phyloP scores from a whole-genome alignment of 208 protist genomes.

The Chromosphaera perkinsii region DNA sequence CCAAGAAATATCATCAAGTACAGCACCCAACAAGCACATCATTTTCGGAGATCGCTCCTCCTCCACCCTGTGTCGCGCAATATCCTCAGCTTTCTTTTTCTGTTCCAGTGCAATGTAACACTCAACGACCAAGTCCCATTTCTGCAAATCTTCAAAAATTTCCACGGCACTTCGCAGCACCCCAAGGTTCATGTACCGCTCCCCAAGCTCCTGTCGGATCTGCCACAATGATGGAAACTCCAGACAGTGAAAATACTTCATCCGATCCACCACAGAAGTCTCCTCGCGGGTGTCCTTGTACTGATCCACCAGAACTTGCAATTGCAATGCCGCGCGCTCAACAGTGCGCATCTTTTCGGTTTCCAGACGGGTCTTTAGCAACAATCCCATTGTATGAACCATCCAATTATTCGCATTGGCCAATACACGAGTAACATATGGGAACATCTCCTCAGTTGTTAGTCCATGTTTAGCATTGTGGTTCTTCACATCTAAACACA shows the following conservation, averaged over 20 bases:
- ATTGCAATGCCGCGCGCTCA: slow-evolving; percentile 31
- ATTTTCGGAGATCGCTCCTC: slow-evolving; percentile 41
- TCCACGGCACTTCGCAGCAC: slow-evolving; percentile 43
- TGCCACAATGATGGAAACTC: slow-evolving; percentile 19
- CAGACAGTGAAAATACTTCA: slow-evolving; percentile 16
- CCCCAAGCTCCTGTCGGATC: slow-evolving; percentile 33
- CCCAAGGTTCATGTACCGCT: slow-evolving; percentile 47
- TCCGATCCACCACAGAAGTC: neutral
- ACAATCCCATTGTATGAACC: slow-evolving; percentile 50
- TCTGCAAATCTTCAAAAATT: slow-evolving; percentile 55
- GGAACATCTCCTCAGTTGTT: slow-evolving; percentile 54
- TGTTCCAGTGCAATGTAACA: slow-evolving; percentile 50
- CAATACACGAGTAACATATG: slow-evolving; percentile 27
- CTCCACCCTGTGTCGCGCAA: slow-evolving; percentile 23
- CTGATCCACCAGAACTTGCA: slow-evolving; percentile 58
- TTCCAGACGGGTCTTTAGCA: slow-evolving; percentile 50
- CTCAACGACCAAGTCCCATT: slow-evolving; percentile 52
- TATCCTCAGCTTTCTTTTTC: slow-evolving; percentile 43
- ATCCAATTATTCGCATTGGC: slow-evolving; percentile 56
- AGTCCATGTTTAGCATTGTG: slow-evolving; percentile 48
- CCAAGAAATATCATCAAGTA: slow-evolving; percentile 27
- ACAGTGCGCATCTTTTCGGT: slow-evolving; percentile 32
- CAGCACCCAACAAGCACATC: slow-evolving; percentile 52
- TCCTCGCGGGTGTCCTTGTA: slow-evolving; percentile 42
- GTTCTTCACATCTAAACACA: slow-evolving; percentile 48